Evolutionary conservation across 305 asterid genomes (phyloP).

Genomic region (Ilex paraguariensis): DNA sequence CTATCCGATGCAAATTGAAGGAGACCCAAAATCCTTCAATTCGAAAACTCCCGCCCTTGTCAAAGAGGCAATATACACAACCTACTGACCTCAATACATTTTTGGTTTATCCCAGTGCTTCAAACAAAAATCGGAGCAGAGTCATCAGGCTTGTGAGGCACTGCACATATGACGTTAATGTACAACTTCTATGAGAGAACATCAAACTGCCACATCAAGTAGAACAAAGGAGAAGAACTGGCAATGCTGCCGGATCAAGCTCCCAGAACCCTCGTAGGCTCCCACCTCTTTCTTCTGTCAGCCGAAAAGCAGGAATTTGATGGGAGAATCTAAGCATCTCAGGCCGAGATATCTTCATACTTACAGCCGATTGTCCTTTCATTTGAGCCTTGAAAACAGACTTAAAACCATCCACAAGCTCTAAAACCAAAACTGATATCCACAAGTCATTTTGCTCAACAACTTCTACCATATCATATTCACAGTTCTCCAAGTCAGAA

Average conservation of each 20-base stretch:
- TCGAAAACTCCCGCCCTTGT: too few species aligned
- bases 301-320: constrained; percentile 30
- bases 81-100: too few species aligned
- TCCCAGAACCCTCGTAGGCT: constrained; percentile 26
- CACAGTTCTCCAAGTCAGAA: constrained; percentile 19
- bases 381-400: constrained; percentile 27
- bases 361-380: constrained; percentile 7
- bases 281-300: constrained; percentile 29
- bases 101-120: too few species aligned
- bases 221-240: constrained; percentile 9
- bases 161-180: too few species aligned
- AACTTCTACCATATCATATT: constrained; percentile 34
- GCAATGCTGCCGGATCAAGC: constrained; percentile 35
- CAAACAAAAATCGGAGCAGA: not conserved
- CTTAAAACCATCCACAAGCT: constrained; percentile 17
- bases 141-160: not conserved
- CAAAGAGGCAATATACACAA: too few species aligned
- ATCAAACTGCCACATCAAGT: too few species aligned
- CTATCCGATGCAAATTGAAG: too few species aligned
- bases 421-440: constrained; percentile 22
- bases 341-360: constrained; percentile 16
- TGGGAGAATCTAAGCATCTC: constrained; percentile 39
- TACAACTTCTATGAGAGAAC: too few species aligned
- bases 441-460: constrained; percentile 5
- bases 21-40: too few species aligned